Evolutionary conservation across 108 stramenopile genomes (phyloP).

Genomic region (Halocafeteria seosinensis): DNA sequence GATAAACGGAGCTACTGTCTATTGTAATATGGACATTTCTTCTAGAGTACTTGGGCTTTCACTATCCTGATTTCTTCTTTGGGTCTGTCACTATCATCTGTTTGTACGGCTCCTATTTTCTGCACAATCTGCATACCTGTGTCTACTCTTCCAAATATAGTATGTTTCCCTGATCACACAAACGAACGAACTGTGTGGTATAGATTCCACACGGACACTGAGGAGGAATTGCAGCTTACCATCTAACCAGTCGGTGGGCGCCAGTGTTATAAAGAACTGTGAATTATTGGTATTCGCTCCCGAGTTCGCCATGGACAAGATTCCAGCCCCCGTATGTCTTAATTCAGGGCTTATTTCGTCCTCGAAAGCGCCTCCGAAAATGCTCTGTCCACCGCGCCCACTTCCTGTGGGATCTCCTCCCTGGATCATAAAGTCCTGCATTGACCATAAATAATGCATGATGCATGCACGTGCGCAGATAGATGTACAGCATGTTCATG

Average conservation of each 20-base stretch:
- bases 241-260: slow-evolving; percentile 26
- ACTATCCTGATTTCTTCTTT: neutral
- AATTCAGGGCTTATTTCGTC: slow-evolving; percentile 22
- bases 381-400: slow-evolving; percentile 20
- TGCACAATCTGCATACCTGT: neutral
- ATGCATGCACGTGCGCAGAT: neutral
- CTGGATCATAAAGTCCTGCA: slow-evolving; percentile 26
- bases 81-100: neutral
- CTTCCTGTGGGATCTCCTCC: slow-evolving; percentile 34
- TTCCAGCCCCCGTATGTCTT: slow-evolving; percentile 25
- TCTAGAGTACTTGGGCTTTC: too few species aligned
- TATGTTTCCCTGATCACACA: neutral
- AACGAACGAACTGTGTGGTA: neutral
- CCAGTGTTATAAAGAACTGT: slow-evolving; percentile 61
- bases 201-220: neutral
- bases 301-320: slow-evolving; percentile 46
- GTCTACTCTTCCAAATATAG: neutral
- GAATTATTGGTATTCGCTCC: slow-evolving; percentile 65
- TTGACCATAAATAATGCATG: neutral
- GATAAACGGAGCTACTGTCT: too few species aligned
- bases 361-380: slow-evolving; percentile 27
- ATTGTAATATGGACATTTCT: too few species aligned
- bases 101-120: neutral
- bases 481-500: neutral
- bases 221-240: slow-evolving; percentile 33